Percentiles rank a stretch among this genome's conserved stretches.
phyloP scores from a whole-genome alignment of 805 yeast species.

The Spencermartinsiella europaea region DNA sequence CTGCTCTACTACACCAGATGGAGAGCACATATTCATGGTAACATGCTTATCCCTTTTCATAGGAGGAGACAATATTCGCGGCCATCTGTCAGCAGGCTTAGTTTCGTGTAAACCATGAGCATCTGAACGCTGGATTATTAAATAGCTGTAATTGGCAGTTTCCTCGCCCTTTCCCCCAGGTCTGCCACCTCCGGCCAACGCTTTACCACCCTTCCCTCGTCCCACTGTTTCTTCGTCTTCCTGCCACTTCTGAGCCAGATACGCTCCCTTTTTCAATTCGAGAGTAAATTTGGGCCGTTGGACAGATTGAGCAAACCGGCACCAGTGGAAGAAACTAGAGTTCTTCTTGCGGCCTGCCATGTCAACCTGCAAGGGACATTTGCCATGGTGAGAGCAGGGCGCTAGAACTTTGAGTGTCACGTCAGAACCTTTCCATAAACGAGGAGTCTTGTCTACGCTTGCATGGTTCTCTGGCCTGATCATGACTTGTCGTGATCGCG shows the following conservation, averaged over 20 bases:
- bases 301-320: constrained; percentile 66
- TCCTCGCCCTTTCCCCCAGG: constrained; percentile 67
- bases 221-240: constrained; percentile 40
- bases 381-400: constrained; percentile 85
- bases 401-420: constrained; percentile 67
- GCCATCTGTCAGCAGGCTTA: constrained; percentile 44
- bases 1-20: constrained; percentile 73
- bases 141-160: constrained; percentile 64
- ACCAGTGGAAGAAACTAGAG: constrained; percentile 49
- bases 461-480: constrained; percentile 62
- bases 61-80: constrained; percentile 65
- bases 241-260: constrained; percentile 67
- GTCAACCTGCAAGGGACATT: constrained; percentile 79
- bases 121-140: constrained; percentile 63
- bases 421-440: constrained; percentile 12
- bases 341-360: constrained; percentile 35
- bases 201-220: constrained; percentile 44
- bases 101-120: constrained; percentile 26
- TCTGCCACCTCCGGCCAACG: constrained; percentile 70
- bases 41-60: constrained; percentile 79
- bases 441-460: constrained; percentile 25
- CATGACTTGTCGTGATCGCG: constrained; percentile 85
- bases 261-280: constrained; percentile 80
- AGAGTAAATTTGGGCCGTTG: constrained; percentile 72
- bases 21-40: constrained; percentile 68